phyloP scores from a whole-genome alignment of 2,329 filamentous ascomycete genomes.

The Byssoonygena ceratinophila region DNA sequence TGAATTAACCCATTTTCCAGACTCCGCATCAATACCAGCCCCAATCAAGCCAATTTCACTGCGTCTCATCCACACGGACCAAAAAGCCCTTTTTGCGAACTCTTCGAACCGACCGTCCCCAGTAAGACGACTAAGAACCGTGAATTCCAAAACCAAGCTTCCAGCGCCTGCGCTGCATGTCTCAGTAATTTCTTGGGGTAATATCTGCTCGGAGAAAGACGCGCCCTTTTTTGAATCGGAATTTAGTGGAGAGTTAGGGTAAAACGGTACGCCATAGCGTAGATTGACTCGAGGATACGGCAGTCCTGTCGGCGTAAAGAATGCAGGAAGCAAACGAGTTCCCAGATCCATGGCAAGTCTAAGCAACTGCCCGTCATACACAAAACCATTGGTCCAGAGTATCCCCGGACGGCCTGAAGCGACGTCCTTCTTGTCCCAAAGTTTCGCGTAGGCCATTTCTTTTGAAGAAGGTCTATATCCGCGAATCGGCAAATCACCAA shows the following conservation, averaged over 20 bases:
- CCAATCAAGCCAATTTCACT: constrained; percentile 81
- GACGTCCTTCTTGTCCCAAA: constrained; percentile 30
- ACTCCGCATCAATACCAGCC: constrained; percentile 83
- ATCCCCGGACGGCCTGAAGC: constrained; percentile 38
- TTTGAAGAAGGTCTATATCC: constrained; percentile 53
- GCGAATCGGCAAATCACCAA: constrained; percentile 76
- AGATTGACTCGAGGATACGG: constrained; percentile 93
- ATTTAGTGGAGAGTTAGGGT: constrained; percentile 72
- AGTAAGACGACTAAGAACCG: constrained; percentile 76
- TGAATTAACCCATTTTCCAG: constrained; percentile 74
- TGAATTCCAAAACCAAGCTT: constrained; percentile 86
- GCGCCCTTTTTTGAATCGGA: constrained; percentile 16
- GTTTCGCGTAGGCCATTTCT: constrained; percentile 31
- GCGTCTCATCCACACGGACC: constrained; percentile 86
- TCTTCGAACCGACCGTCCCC: constrained; percentile 82
- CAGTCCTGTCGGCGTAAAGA: constrained; percentile 80
- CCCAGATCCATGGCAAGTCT: constrained; percentile 81
- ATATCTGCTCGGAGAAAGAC: constrained; percentile 16
- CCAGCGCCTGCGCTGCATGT: constrained; percentile 96
- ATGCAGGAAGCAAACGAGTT: constrained; percentile 75
- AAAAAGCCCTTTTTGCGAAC: constrained; percentile 83
- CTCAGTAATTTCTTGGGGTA: constrained; percentile 67
- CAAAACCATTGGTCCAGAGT: constrained; percentile 63
- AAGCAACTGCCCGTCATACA: constrained; percentile 80
- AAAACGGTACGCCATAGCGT: constrained; percentile 82